These are phyloP conservation scores for Brettanomyces sp. DNA, from an alignment of 805 yeast species.

Conservation along the genomic window DNA sequence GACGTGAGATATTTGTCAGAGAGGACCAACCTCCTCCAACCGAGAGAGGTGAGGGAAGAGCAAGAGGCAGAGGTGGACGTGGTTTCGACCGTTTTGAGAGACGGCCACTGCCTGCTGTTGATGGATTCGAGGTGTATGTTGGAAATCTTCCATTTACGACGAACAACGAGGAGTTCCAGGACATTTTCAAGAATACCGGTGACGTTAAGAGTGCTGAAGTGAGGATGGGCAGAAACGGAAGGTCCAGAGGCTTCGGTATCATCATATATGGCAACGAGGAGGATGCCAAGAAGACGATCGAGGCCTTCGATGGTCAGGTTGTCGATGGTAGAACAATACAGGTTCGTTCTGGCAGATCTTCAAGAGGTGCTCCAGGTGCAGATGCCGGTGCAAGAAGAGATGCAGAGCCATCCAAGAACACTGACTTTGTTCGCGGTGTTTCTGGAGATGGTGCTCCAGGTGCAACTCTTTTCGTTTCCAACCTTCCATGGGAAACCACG, in stretches of 20 bases:
- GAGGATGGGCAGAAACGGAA: conserved; percentile 53
- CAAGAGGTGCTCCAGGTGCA: conserved; percentile 12
- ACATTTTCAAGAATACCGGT: conserved; percentile 71
- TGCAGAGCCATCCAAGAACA: conserved; percentile 24
- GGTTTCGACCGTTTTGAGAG: conserved; percentile 10
- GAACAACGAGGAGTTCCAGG: conserved; percentile 80
- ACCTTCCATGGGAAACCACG: conserved; percentile 86
- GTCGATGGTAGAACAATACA: conserved; percentile 72
- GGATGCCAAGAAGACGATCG: conserved; percentile 66
- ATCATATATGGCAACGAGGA: conserved; percentile 59
- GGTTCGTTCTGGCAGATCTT: conserved; percentile 60
- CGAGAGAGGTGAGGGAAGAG: conserved; percentile 16
- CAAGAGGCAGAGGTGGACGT: conserved; percentile 8
- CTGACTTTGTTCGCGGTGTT: conserved; percentile 61
- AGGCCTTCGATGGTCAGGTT: conserved; percentile 56
- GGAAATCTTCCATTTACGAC: conserved; percentile 78
- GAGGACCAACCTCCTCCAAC: conserved; percentile 83
- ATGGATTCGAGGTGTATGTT: conserved; percentile 53
- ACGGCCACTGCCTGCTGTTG: conserved; percentile 10
- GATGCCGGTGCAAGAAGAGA: conserved; percentile 11
- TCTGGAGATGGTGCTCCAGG: conserved; percentile 52
- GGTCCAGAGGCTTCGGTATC: conserved; percentile 81
- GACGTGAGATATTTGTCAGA: conserved; percentile 80
- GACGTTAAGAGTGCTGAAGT: conserved; percentile 78
- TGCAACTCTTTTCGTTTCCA: conserved; percentile 55